phyloP scores from a whole-genome alignment of 2,329 filamentous ascomycete genomes.

The Ophiostoma piceae region DNA sequence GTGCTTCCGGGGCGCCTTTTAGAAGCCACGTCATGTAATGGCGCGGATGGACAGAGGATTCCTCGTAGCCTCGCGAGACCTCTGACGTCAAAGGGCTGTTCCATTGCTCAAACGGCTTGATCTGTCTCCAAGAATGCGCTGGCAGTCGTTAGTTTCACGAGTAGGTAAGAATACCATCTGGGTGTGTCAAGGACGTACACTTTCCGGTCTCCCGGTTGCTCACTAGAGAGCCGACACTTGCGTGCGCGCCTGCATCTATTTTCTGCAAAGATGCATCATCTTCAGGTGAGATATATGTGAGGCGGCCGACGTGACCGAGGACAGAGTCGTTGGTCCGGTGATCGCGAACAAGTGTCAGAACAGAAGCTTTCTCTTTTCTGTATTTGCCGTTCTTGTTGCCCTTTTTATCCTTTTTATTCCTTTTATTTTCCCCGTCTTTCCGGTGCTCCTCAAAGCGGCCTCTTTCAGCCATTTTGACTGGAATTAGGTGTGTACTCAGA shows the following conservation, averaged over 20 bases:
- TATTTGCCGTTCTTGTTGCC: neutral
- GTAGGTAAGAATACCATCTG: neutral
- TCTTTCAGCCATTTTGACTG: slow-evolving; percentile 31
- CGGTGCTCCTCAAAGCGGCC: neutral
- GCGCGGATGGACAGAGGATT: slow-evolving; percentile 19
- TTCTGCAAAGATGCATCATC: slow-evolving; percentile 28
- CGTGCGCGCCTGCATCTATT: neutral
- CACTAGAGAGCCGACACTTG: slow-evolving; percentile 21
- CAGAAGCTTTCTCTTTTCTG: neutral
- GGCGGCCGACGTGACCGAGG: slow-evolving; percentile 49
- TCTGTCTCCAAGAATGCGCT: slow-evolving; percentile 30
- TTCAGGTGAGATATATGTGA: slow-evolving; percentile 40
- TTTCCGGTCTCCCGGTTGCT: slow-evolving; percentile 21
- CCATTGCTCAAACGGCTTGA: slow-evolving; percentile 31
- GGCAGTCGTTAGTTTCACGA: slow-evolving; percentile 18
- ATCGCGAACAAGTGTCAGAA: slow-evolving; percentile 29
- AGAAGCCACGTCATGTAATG: slow-evolving; percentile 47
- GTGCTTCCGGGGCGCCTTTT: slow-evolving; percentile 48
- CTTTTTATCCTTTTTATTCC: neutral
- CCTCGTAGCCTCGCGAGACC: neutral
- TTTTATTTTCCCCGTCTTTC: neutral
- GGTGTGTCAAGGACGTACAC: neutral
- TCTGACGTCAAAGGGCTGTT: slow-evolving; percentile 27
- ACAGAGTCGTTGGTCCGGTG: slow-evolving; percentile 43
- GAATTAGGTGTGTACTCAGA: neutral